These are phyloP conservation scores for Yamadazyma phyllophila DNA, from an alignment of 805 yeast genomes.

Conservation along the genomic window DNA sequence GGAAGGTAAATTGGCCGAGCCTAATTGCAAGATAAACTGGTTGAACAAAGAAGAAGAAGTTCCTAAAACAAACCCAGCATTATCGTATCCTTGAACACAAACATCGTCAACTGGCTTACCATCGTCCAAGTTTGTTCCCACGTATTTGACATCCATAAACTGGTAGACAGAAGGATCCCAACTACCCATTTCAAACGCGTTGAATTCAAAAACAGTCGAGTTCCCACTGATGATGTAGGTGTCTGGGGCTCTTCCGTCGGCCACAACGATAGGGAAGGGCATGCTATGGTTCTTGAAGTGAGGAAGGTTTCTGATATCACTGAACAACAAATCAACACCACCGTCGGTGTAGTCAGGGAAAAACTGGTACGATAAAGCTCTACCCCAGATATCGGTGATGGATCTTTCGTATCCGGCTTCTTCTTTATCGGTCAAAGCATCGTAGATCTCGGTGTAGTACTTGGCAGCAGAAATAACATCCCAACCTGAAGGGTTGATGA, in stretches of 20 bases:
- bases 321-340: conserved; percentile 32
- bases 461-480: conserved; percentile 66
- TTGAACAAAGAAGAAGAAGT: conserved; percentile 82
- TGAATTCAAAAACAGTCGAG: conserved; percentile 39
- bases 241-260: conserved; percentile 39
- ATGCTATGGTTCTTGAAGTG: conserved; percentile 29
- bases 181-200: conserved; percentile 60
- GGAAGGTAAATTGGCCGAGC: conserved; percentile 32
- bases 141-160: conserved; percentile 64
- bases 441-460: conserved; percentile 30
- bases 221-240: conserved; percentile 27
- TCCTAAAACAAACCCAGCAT: conserved; percentile 78
- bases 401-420: conserved; percentile 38
- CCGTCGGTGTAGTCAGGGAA: conserved; percentile 25
- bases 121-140: conserved; percentile 62
- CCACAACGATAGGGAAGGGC: conserved; percentile 41
- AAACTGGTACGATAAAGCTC: conserved; percentile 41
- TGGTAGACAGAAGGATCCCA: conserved; percentile 77
- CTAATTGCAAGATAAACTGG: conserved; percentile 56
- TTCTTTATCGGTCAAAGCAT: conserved; percentile 29
- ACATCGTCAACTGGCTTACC: conserved; percentile 49
- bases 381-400: conserved; percentile 43
- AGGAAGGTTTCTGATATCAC: conserved; percentile 23
- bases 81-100: conserved; percentile 73
- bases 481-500: conserved; percentile 63